Base-by-base conservation (phyloP, 2,329 filamentous ascomycete genomes). In the Fusarium algeriense region DNA sequence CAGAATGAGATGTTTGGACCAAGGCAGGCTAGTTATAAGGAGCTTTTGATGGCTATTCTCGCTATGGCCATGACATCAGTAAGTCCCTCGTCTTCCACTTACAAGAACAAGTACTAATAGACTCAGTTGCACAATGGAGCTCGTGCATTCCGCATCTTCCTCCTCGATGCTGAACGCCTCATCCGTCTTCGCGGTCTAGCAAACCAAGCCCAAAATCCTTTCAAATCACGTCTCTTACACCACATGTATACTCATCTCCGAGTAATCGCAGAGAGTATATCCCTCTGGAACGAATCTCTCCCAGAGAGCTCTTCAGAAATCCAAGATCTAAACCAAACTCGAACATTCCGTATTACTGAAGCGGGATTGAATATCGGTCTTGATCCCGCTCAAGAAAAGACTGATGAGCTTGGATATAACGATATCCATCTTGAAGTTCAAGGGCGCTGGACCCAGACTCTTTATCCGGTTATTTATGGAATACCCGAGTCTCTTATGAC, bases 221-320 rank as follows among this genome's bases (percentile, higher is more conserved):
- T 82, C 19, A 82, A 83, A 23, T 75, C 80, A 1, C 80, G 84
- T 4, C 69, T 85, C 0, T 71, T 86, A 0, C 84, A 86, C 62
- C 83, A 85, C 61, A 84, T 83, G 74, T 86, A 86, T 63, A 82
- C 81, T 0, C 84, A 82, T 53, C 76, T 84, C 9, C 80, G 84
- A 0, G 79, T 86, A 0, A 81, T 85, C 20, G 77, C 82, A n/a
- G 84, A 86, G 69, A 85, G 83, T 40, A 76, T 78, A 28, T 74
- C 76, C 0, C 45, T 75, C 0, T 65, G 64, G n/a, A 60, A 52
- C 8, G 73, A 73, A 0, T 19, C 60, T 4, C 26, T 57, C 0
- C 11, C 62, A 0, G 65, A 63, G 17, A 48, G 35, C 10, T 9
- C 48, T n/a, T 14, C 40, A 2, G 69, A 65, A 3, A 30, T 45